Conservation (phyloP, 495 filamentous ascomycete species). For the Annulohypoxylon bovei region DNA sequence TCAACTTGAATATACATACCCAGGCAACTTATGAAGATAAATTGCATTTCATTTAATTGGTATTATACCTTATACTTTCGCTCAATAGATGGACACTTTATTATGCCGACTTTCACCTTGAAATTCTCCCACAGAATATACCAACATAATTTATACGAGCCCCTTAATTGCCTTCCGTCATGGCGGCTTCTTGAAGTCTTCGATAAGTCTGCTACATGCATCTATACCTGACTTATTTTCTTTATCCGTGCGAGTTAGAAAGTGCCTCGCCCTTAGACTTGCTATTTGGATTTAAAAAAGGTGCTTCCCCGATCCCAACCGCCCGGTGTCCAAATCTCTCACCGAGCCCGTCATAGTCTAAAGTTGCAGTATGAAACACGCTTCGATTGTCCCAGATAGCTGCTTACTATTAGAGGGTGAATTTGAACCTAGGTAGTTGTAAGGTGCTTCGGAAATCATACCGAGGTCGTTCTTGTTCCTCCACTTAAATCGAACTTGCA, state of each 20-base stretch:
- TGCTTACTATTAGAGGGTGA: conserved; percentile 41
- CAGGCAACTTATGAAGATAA: too few species aligned
- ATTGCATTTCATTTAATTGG: too few species aligned
- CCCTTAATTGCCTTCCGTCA: too few species aligned
- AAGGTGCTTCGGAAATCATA: conserved; percentile 16
- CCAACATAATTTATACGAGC: too few species aligned
- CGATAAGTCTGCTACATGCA: neutral
- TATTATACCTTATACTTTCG: too few species aligned
- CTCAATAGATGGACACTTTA: too few species aligned
- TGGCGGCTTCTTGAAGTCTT: too few species aligned
- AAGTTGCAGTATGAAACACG: conserved; percentile 73
- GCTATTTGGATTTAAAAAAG: conserved; percentile 65
- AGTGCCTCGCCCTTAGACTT: conserved; percentile 20
- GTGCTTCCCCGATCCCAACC: conserved; percentile 71
- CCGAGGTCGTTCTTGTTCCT: conserved; percentile 67
- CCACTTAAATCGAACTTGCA: conserved; percentile 76
- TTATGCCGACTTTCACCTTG: too few species aligned
- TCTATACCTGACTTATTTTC: conserved; percentile 63
- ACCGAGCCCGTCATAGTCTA: conserved; percentile 68
- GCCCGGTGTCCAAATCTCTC: conserved; percentile 69
- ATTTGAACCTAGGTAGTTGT: neutral
- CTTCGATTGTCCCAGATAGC: conserved; percentile 83
- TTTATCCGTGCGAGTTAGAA: conserved; percentile 54
- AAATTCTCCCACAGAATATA: too few species aligned
- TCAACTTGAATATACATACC: too few species aligned